These are phyloP conservation scores for Populus pruinosa DNA, from an alignment of 345 rosid species.

Conservation along the genomic window DNA sequence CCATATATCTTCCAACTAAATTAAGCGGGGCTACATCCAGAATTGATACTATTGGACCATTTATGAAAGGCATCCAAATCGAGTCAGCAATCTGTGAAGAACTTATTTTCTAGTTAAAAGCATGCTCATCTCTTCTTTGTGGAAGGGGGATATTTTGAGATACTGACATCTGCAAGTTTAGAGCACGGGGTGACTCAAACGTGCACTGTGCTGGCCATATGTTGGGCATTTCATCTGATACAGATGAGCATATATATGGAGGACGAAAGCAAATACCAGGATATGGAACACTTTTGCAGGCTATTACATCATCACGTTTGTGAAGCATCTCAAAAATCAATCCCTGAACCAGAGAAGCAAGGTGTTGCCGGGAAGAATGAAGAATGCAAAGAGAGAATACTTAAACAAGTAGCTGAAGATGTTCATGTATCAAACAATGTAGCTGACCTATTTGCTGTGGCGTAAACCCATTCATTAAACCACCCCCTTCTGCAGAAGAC, in stretches of 20 bases:
- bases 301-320: slow-evolving; percentile 49
- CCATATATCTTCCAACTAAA: slow-evolving; percentile 54
- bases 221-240: slow-evolving; percentile 28
- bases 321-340: slow-evolving; percentile 65
- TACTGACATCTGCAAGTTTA: slow-evolving; percentile 22
- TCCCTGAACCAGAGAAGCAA: slow-evolving; percentile 66
- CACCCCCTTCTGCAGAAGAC: slow-evolving; percentile 30
- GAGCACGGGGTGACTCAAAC: slow-evolving; percentile 17
- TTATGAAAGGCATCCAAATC: slow-evolving; percentile 44
- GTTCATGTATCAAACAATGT: slow-evolving; percentile 76
- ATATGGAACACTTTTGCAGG: slow-evolving; percentile 51
- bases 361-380: slow-evolving; percentile 64
- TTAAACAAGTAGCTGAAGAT: slow-evolving; percentile 87
- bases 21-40: slow-evolving; percentile 59
- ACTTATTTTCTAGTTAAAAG: slow-evolving; percentile 21
- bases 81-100: slow-evolving; percentile 24
- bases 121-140: slow-evolving; percentile 9
- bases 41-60: slow-evolving; percentile 44
- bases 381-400: slow-evolving; percentile 69
- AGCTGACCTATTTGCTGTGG: slow-evolving; percentile 68
- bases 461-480: slow-evolving; percentile 53
- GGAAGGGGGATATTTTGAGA: slow-evolving; percentile 20
- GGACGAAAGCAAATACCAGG: slow-evolving; percentile 45
- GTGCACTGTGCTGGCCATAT: slow-evolving; percentile 15
- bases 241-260: slow-evolving; percentile 42